Percentiles rank a stretch among this genome's conserved stretches.
These are phyloP conservation scores for Fusarium sarcochroum DNA, from an alignment of 2,329 filamentous ascomycete species.

Conservation along the genomic window DNA sequence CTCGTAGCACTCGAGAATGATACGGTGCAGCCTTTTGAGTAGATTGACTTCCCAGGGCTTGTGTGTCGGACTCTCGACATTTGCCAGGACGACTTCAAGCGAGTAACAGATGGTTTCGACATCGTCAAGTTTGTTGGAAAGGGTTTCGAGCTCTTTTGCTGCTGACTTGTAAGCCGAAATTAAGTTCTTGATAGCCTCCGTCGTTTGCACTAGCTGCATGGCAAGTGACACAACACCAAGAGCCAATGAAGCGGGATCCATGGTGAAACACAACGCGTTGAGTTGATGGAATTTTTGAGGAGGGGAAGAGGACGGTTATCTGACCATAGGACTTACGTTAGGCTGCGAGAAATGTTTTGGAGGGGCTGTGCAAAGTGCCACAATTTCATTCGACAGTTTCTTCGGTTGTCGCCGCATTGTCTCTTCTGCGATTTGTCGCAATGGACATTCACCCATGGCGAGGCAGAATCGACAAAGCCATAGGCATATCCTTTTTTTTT, in stretches of 20 bases:
- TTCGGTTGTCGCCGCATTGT: too few species aligned
- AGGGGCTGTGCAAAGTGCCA: background rate
- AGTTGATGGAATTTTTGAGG: too few species aligned
- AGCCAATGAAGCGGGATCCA: slow-evolving; percentile 29
- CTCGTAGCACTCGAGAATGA: background rate
- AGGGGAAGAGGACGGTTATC: too few species aligned
- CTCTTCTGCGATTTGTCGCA: background rate
- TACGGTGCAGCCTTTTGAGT: background rate
- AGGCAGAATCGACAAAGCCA: background rate
- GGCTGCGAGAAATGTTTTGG: background rate
- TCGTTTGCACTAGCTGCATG: slow-evolving; percentile 7
- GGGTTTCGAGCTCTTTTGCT: background rate
- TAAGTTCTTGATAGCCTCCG: background rate
- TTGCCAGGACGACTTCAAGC: background rate
- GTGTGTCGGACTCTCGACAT: background rate
- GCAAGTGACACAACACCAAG: slow-evolving; percentile 20
- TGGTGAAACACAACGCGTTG: background rate
- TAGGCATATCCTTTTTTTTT: too few species aligned
- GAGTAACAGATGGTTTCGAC: slow-evolving; percentile 17
- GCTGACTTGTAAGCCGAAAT: slow-evolving; percentile 28
- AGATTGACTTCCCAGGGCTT: background rate
- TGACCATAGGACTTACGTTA: too few species aligned
- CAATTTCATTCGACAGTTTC: background rate
- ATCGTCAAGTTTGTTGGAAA: background rate
- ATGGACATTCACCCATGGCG: background rate